A percentile compares a stretch with the other conserved stretches of the same genome.
Conservation (phyloP, 1,139 yeast species). For the Casaregolazyma lundiana region DNA sequence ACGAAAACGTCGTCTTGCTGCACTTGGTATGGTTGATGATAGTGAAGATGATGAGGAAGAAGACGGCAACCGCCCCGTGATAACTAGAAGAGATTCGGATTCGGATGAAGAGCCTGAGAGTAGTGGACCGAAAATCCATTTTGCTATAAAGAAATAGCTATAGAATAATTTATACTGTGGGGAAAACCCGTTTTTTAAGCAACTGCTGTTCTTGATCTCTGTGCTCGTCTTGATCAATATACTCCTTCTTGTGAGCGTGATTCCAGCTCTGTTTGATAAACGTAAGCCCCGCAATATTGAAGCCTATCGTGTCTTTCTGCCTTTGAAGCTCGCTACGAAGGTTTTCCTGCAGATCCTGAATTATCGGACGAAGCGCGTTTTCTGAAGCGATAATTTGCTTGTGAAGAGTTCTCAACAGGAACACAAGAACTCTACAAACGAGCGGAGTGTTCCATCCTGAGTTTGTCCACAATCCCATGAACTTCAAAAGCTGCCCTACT, state of each 20-base stretch:
- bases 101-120: constrained; percentile 24
- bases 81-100: constrained; percentile 2
- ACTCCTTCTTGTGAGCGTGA: constrained; percentile 65
- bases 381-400: constrained; percentile 51
- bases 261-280: constrained; percentile 77
- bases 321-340: constrained; percentile 43
- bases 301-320: constrained; percentile 66
- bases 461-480: constrained; percentile 72
- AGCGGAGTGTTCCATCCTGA: constrained; percentile 50
- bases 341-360: constrained; percentile 33
- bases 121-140: constrained; percentile 8
- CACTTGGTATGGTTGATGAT: constrained; percentile 56
- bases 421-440: constrained; percentile 70
- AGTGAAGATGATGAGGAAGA: constrained; percentile 19
- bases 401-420: constrained; percentile 67
- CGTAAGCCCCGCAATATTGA: constrained; percentile 77
- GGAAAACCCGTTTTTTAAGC: constrained; percentile 63
- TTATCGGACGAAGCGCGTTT: constrained; percentile 31
- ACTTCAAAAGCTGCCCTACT: constrained; percentile 62
- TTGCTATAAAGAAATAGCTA: constrained; percentile 7
- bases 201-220: constrained; percentile 49
- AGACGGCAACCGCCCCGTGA: constrained; percentile 3
- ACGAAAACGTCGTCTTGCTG: constrained; percentile 71
- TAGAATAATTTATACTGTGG: constrained; percentile 17
- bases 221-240: constrained; percentile 65